These are phyloP conservation scores for Chernovozyma aurita DNA, from an alignment of 1,139 yeast species.

Conservation along the genomic window DNA sequence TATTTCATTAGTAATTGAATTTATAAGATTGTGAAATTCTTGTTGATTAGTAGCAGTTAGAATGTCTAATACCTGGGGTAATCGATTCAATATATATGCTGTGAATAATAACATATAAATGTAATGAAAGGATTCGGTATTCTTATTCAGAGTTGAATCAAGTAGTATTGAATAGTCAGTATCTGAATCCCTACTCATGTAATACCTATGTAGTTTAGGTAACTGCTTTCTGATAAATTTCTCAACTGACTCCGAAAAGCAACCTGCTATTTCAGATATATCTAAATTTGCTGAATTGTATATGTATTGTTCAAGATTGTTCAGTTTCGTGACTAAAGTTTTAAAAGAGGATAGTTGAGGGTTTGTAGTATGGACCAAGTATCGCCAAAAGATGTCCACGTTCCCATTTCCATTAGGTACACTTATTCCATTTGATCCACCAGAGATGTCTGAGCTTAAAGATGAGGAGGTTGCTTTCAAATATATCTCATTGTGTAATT, in stretches of 20 bases:
- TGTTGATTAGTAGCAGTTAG: conserved; percentile 42
- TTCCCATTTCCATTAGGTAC: not conserved
- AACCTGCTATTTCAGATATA: conserved; percentile 46
- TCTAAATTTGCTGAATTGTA: conserved; percentile 57
- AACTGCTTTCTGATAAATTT: conserved; percentile 28
- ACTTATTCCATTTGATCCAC: not conserved
- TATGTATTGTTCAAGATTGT: conserved; percentile 52
- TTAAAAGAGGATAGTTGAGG: conserved; percentile 35
- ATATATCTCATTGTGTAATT: conserved; percentile 68
- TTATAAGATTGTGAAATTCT: conserved; percentile 48
- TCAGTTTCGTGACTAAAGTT: conserved; percentile 33
- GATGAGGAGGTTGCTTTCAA: not conserved
- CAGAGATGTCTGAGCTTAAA: not conserved
- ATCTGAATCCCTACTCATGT: conserved; percentile 11
- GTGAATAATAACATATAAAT: conserved; percentile 54
- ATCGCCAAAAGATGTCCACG: not conserved
- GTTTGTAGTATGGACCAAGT: conserved; percentile 8
- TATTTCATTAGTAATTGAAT: conserved; percentile 61
- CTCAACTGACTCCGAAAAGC: conserved; percentile 42
- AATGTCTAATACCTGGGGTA: conserved; percentile 57
- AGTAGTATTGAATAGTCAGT: conserved; percentile 27
- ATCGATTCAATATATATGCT: conserved; percentile 56
- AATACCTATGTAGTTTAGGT: conserved; percentile 29
- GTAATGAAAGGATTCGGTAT: conserved; percentile 51
- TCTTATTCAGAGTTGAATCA: conserved; percentile 24